phyloP scores from a whole-genome alignment of 106 monocot species.

The Posidonia australis region DNA sequence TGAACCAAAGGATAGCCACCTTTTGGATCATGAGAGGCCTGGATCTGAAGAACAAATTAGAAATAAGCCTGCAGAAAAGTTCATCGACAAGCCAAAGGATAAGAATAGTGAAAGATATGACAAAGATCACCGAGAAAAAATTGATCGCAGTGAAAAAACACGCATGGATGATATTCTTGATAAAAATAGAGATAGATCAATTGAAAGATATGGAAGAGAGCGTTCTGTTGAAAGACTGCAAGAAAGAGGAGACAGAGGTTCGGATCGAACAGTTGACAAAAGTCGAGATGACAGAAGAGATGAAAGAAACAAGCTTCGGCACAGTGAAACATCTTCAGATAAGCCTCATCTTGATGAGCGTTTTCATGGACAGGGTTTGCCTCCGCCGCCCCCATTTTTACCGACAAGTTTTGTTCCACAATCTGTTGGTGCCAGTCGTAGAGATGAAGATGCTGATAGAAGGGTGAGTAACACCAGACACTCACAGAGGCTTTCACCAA shows the following conservation, averaged over 20 bases:
- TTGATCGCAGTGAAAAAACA: conserved; percentile 45
- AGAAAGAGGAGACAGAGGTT: conserved; percentile 57
- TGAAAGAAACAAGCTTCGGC: conserved; percentile 52
- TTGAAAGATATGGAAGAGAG: conserved; percentile 65
- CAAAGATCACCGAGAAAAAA: conserved; percentile 53
- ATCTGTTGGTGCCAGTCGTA: conserved; percentile 52
- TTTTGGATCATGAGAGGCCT: conserved; percentile 46
- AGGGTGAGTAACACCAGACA: conserved; percentile 47
- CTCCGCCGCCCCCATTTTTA: conserved; percentile 87
- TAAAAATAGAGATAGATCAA: conserved; percentile 58
- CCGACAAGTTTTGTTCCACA: conserved; percentile 86
- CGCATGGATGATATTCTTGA: conserved; percentile 48
- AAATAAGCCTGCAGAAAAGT: conserved; percentile 33
- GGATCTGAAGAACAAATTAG: conserved; percentile 34
- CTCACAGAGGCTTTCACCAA: conserved; percentile 64
- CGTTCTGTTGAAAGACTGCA: conserved; percentile 55
- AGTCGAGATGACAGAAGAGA: conserved; percentile 59
- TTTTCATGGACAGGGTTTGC: conserved; percentile 68
- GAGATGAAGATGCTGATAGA: conserved; percentile 81
- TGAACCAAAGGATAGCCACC: conserved; percentile 41
- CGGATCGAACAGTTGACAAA: conserved; percentile 45
- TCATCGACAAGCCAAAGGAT: conserved; percentile 45
- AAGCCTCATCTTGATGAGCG: conserved; percentile 51
- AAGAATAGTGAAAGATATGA: conserved; percentile 57
- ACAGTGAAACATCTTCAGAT: conserved; percentile 32